Evolutionary conservation across 1,139 yeast species (phyloP), one percentile per base, ranked within the genome.

Genomic region (Zhuliangozyma parablackwelliae): DNA sequence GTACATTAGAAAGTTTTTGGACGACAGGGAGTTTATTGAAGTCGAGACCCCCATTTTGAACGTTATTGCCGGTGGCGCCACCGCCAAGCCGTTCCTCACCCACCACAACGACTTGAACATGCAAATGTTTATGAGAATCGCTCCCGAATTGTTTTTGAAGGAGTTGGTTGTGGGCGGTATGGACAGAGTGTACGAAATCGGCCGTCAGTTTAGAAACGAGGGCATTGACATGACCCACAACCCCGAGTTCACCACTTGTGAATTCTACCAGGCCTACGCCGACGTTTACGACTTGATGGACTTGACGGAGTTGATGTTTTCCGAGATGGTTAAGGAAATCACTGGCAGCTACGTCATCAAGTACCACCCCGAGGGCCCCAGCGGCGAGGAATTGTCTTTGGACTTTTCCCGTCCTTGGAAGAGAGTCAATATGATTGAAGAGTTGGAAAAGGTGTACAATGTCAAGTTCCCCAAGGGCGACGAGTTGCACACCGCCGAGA

Each of bases 11-110:
- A 72, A 69, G 47, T 92, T 88, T 67, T 79, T 92, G 59, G 97
- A 92, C 65, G 57, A 63, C 51, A 78, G 96, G 65, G 86, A 82
- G 47, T 92, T 86, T 61, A 72, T 88, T 51, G 98, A 92, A 73
- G 98, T 92, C 47, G 98, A 92, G 72, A 92, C 98, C 43, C 98
- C 98, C 56, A 92, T 92, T 86, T 84, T 92, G 94, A 92, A 92
- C 69, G 86, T 88, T 51, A 89, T 92, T 65, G 97, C 98, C 40
- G 98, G 98, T 63, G 98, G 98, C 69, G 98, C 98, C 53, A 92
- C 97, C 46, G 98, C 98, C 53, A 92, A 89, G 73, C 98, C 98
- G 28, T 92, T 92, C 65, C 72, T 84, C 50, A 92, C 98, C 41
- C 98, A 92, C 62, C 98, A 92, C 71, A 92, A 92, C 59, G 98